Evolutionary conservation across 2,329 filamentous ascomycete species (phyloP).

Genomic region (Colletotrichum nymphaeae): DNA sequence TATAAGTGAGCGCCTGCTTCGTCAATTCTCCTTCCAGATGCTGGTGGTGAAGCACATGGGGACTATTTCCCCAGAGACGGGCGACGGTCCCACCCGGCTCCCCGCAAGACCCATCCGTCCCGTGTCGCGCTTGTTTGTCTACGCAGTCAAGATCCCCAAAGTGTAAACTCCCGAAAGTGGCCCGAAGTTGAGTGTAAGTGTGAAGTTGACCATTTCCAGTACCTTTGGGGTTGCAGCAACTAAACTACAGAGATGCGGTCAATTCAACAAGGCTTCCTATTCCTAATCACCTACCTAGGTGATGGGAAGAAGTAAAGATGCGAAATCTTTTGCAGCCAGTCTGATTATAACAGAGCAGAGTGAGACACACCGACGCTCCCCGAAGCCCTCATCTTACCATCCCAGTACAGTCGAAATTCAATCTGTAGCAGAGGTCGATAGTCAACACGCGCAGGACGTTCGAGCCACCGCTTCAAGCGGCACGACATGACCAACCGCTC

Average conservation of each 20-base stretch:
- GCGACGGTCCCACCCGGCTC: not conserved
- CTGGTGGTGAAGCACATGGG: not conserved
- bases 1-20: not conserved
- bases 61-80: conserved; percentile 18
- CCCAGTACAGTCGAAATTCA: not conserved
- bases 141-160: not conserved
- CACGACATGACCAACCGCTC: not conserved
- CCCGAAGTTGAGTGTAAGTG: not conserved
- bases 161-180: not conserved
- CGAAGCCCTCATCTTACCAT: not conserved
- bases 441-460: too few species aligned
- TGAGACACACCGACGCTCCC: not conserved
- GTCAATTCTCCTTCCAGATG: not conserved
- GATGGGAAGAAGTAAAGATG: not conserved
- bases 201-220: not conserved
- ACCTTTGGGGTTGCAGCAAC: not conserved
- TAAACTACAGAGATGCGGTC: not conserved
- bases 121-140: not conserved
- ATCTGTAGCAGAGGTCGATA: too few species aligned
- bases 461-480: not conserved
- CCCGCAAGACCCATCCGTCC: conserved; percentile 28
- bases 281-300: not conserved
- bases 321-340: not conserved
- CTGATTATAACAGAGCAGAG: not conserved
- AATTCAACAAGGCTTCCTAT: not conserved